phyloP scores from a whole-genome alignment of 768 basidiomycete genomes.

The Termitomyces sp. region DNA sequence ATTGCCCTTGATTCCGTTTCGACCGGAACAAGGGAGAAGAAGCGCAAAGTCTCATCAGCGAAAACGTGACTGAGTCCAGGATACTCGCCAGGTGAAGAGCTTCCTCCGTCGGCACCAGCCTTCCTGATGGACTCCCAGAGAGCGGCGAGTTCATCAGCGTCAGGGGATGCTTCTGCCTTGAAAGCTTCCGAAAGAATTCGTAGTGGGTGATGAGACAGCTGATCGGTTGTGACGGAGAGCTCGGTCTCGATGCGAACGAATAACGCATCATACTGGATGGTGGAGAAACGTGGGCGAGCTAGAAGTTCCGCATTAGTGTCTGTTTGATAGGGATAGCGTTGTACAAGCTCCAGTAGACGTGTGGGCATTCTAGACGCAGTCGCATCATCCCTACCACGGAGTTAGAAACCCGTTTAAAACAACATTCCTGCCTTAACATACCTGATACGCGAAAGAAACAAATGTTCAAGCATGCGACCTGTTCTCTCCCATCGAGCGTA shows the following conservation, averaged over 20 bases:
- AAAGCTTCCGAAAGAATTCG: slow-evolving; percentile 64
- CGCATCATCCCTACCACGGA: slow-evolving; percentile 52
- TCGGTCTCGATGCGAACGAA: slow-evolving; percentile 65
- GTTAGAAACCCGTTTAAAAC: background rate
- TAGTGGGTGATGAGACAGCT: slow-evolving; percentile 48
- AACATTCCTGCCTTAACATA: slow-evolving; percentile 22
- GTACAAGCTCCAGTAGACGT: slow-evolving; percentile 67
- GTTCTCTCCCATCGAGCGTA: slow-evolving; percentile 74
- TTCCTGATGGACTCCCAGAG: slow-evolving; percentile 58
- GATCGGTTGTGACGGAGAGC: slow-evolving; percentile 33
- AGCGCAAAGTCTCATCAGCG: slow-evolving; percentile 65
- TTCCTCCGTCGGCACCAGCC: slow-evolving; percentile 31
- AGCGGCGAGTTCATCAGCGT: slow-evolving; percentile 30
- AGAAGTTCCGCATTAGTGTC: slow-evolving; percentile 42
- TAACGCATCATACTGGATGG: slow-evolving; percentile 59
- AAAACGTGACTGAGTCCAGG: slow-evolving; percentile 51
- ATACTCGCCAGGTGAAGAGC: slow-evolving; percentile 33
- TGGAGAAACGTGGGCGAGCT: slow-evolving; percentile 66
- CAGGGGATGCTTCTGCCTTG: slow-evolving; percentile 31
- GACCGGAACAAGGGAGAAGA: slow-evolving; percentile 48
- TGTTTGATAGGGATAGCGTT: slow-evolving; percentile 60
- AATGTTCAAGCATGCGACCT: slow-evolving; percentile 71
- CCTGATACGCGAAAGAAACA: slow-evolving; percentile 75
- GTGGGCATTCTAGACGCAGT: slow-evolving; percentile 55
- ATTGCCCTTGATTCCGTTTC: slow-evolving; percentile 29